Conservation (phyloP, 1,284 basidiomycete species). For the Gomphus sp. region DNA sequence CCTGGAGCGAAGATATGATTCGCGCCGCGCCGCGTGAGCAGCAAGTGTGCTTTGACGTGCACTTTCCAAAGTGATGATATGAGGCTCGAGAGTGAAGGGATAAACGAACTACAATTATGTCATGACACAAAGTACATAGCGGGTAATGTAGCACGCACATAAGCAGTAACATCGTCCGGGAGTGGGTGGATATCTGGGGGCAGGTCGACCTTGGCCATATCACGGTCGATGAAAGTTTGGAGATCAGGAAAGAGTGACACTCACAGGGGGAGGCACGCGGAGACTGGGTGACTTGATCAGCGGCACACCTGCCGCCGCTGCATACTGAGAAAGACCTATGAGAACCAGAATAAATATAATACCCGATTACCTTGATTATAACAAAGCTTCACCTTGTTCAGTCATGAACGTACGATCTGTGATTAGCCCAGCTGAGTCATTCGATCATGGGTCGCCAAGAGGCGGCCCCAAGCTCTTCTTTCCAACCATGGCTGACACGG, state of each 20-base stretch:
- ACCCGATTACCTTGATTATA: neutral
- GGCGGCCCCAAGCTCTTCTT: neutral
- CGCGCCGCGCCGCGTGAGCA: constrained; percentile 54
- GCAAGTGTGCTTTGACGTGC: constrained; percentile 59
- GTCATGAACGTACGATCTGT: neutral
- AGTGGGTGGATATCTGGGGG: constrained; percentile 88
- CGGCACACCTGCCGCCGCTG: constrained; percentile 64
- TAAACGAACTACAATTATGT: constrained; percentile 83
- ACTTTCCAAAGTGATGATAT: constrained; percentile 65
- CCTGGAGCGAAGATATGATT: constrained; percentile 58
- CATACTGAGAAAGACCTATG: constrained; percentile 47
- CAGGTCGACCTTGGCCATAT: constrained; percentile 52
- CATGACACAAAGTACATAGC: neutral
- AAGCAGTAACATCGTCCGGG: constrained; percentile 79
- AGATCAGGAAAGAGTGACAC: constrained; percentile 16
- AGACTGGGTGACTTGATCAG: constrained; percentile 87
- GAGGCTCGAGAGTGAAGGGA: constrained; percentile 84
- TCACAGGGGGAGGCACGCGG: constrained; percentile 72
- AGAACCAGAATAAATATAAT: neutral
- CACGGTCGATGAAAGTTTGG: neutral
- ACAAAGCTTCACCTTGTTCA: neutral
- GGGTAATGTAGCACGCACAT: constrained; percentile 43
- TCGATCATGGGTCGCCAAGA: too few relatives aligned
- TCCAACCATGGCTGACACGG: neutral
- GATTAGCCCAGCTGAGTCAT: neutral